These are phyloP conservation scores for Celoporthe dispersa DNA, from an alignment of 2,329 filamentous ascomycete species.

Conservation along the genomic window DNA sequence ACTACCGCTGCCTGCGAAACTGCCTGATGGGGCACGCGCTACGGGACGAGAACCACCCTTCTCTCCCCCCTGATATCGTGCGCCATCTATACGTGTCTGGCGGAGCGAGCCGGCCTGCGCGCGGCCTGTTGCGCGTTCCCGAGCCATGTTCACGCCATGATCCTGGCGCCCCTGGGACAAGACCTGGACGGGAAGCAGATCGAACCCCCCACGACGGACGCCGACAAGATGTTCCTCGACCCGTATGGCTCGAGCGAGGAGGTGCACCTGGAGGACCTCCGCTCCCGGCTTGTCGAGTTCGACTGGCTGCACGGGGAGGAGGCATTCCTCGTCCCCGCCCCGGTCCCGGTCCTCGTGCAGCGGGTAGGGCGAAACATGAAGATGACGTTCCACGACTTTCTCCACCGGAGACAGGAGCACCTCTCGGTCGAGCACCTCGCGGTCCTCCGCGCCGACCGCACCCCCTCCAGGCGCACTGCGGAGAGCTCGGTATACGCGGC, in stretches of 20 bases:
- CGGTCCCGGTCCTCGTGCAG: constrained; percentile 69
- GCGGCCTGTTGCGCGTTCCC: constrained; percentile 83
- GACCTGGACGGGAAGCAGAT: constrained; percentile 60
- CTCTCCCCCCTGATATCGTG: constrained; percentile 85
- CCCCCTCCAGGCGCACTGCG: constrained; percentile 53
- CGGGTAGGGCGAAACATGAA: constrained; percentile 82
- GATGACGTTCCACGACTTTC: constrained; percentile 64
- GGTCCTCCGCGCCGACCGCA: constrained; percentile 52
- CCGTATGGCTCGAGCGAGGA: constrained; percentile 76
- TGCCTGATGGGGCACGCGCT: constrained; percentile 86
- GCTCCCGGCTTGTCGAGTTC: constrained; percentile 58
- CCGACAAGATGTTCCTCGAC: constrained; percentile 77
- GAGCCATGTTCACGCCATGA: constrained; percentile 81
- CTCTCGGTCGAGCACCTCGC: constrained; percentile 42
- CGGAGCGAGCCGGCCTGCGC: constrained; percentile 72
- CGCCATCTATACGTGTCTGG: constrained; percentile 83
- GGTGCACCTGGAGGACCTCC: constrained; percentile 63
- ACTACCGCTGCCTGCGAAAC: constrained; percentile 82
- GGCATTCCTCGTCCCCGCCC: constrained; percentile 66
- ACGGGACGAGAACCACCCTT: constrained; percentile 72
- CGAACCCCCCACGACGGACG: constrained; percentile 44
- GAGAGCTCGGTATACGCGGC: constrained; percentile 70
- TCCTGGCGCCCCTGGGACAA: constrained; percentile 64
- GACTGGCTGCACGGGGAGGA: constrained; percentile 48
- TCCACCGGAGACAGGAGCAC: constrained; percentile 31